Percentiles rank a stretch among this genome's conserved stretches.
Conservation (phyloP, 371 early-diverging fungal species). For the Apophysomyces sp. region DNA sequence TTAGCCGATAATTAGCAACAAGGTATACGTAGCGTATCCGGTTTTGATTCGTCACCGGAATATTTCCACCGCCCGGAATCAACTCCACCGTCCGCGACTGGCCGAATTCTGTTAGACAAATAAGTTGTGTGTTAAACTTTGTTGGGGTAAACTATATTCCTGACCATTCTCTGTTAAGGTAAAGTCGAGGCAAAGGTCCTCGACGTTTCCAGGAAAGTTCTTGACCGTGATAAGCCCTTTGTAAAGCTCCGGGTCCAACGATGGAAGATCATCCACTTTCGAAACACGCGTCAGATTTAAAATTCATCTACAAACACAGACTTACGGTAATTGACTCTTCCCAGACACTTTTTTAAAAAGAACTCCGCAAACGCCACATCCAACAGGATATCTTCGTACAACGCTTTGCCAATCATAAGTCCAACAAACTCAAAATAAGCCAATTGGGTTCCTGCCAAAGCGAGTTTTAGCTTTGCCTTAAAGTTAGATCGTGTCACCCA, state of each 20-base stretch:
- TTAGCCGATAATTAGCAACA: conserved; percentile 77
- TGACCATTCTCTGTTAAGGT: conserved; percentile 68
- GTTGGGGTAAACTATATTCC: background rate
- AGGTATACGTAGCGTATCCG: conserved; percentile 81
- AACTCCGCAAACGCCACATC: conserved; percentile 92
- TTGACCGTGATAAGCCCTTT: conserved; percentile 79
- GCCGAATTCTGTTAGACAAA: conserved; percentile 42
- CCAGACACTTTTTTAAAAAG: conserved; percentile 88
- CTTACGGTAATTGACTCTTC: conserved; percentile 67
- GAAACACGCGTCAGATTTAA: background rate
- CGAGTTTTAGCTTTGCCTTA: background rate
- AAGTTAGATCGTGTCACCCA: conserved; percentile 15
- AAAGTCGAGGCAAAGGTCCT: conserved; percentile 81
- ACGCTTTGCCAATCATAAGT: conserved; percentile 90
- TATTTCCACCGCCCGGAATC: conserved; percentile 71
- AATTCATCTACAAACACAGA: background rate
- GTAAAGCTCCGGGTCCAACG: conserved; percentile 87
- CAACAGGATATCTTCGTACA: conserved; percentile 92
- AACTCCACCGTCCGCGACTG: conserved; percentile 64
- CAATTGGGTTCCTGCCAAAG: conserved; percentile 51
- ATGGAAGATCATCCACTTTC: conserved; percentile 87
- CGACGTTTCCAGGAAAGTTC: conserved; percentile 74
- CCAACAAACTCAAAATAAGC: conserved; percentile 86
- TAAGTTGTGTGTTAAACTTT: background rate
- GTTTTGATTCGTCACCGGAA: conserved; percentile 83